A percentile compares a stretch with the other conserved stretches of the same genome.
These are phyloP conservation scores for Ogataea populi-albae DNA, from an alignment of 805 yeast species.

Conservation along the genomic window DNA sequence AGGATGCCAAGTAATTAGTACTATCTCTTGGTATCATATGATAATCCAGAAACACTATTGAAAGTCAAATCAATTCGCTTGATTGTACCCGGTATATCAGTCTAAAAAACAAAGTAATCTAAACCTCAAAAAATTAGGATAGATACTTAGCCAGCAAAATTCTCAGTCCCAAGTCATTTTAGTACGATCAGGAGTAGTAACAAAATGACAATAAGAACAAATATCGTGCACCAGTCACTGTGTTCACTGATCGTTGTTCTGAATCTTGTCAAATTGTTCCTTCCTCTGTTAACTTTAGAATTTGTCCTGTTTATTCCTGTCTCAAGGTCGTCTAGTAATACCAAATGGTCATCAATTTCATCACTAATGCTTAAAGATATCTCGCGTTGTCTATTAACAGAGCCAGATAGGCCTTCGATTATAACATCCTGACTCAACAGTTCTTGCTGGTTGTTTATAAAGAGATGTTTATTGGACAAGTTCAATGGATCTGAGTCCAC, in stretches of 20 bases:
- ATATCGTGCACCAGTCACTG: slow-evolving; percentile 48
- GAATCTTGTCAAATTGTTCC: slow-evolving; percentile 37
- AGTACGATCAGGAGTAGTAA: slow-evolving; percentile 41
- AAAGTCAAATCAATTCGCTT: no score
- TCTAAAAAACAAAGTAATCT: no score
- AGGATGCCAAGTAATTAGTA: no score
- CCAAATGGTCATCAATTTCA: slow-evolving; percentile 49
- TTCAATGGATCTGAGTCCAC: slow-evolving; percentile 11
- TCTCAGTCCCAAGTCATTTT: slow-evolving; percentile 22
- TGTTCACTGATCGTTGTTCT: slow-evolving; percentile 42
- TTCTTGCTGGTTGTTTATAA: slow-evolving; percentile 43
- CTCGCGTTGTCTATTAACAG: slow-evolving; percentile 43
- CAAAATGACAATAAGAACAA: slow-evolving; percentile 41
- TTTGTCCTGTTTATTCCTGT: slow-evolving; percentile 42
- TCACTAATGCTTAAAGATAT: slow-evolving; percentile 45
- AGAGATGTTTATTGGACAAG: slow-evolving; percentile 30
- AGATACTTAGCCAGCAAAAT: no score
- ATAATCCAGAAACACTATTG: no score
- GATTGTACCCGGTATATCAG: no score
- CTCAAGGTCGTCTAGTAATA: slow-evolving; percentile 49
- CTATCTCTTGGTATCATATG: no score
- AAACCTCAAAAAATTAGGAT: no score
- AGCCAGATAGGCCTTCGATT: slow-evolving; percentile 38
- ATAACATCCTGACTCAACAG: slow-evolving; percentile 45
- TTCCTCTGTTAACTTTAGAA: slow-evolving; percentile 40